Evolutionary conservation across 805 yeast species (phyloP), one percentile per base, ranked within the genome.

Genomic region (Metschnikowia lochheadii): DNA sequence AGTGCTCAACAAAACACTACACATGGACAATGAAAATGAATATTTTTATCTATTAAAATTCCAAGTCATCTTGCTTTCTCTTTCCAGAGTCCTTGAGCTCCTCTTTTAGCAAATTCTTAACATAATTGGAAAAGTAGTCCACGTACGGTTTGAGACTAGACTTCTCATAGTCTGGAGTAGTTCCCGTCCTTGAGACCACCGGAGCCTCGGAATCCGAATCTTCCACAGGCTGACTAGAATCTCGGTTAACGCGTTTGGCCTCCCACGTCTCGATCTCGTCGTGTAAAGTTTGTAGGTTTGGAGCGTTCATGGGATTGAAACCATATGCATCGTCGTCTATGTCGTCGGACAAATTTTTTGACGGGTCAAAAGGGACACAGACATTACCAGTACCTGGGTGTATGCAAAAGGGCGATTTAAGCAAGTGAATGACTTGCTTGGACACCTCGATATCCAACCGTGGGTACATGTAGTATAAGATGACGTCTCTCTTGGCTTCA

Each of bases 341-440:
- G 46, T 69, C 63, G 17, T 59, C 62, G 6, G 68, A 62, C 34
- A 73, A 56, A 54, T 72, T 73, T 37, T 69, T 63, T 3, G 55
- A 49, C 0, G 84, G 83, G 58, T 81, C 82, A 55, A 81, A 85
- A 0, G 98, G 97, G 6, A 94, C 96, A 80, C 98, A 94, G 3
- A 94, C 87, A 60, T 88, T 86, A 6, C 97, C 97, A 0, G 99
- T 94, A 2, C 89, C 84, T 1, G 99, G 99, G 66, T 94, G 99
- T 40, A 94, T 84, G 72, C 98, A 92, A 66, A 94, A 94, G 15
- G 99, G 99, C 1, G 97, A 87, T 65, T 94, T 94, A 60, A 94
- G 78, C 69, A 94, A 83, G 73, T 94, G 99, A 69, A 84, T 89
- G 62, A 91, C 76, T 65, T 87, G 94, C 57, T 85, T 80, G 6